phyloP scores from a whole-genome alignment of 495 filamentous ascomycete species.

The Evansstolkia leycettana region DNA sequence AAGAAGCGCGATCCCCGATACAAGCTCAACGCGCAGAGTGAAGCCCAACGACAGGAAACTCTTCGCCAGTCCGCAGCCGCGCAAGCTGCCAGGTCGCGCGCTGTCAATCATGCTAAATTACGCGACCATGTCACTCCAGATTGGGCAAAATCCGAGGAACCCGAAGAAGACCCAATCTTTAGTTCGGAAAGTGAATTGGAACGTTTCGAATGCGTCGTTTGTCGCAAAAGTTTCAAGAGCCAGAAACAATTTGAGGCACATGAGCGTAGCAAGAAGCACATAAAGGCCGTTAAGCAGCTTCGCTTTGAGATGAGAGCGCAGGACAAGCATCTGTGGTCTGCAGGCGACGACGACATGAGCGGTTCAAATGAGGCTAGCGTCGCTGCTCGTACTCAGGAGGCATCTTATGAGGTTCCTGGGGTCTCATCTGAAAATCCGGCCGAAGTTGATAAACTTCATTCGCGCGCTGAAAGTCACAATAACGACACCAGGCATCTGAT shows the following conservation, averaged over 20 bases:
- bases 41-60: constrained; percentile 66
- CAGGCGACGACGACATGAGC: constrained; percentile 1
- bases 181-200: constrained; percentile 40
- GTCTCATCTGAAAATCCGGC: too few species aligned
- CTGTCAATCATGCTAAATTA: constrained; percentile 65
- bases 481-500: too few species aligned
- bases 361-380: background rate
- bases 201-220: constrained; percentile 80
- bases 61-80: constrained; percentile 68
- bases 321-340: constrained; percentile 35
- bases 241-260: constrained; percentile 87
- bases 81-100: constrained; percentile 74
- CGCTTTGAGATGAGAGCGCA: constrained; percentile 74
- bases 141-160: constrained; percentile 55
- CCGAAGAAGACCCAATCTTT: constrained; percentile 46
- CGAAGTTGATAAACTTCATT: too few species aligned
- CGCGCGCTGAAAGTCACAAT: too few species aligned
- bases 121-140: constrained; percentile 55
- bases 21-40: constrained; percentile 52
- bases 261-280: constrained; percentile 91
- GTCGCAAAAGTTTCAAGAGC: constrained; percentile 86
- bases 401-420: too few species aligned
- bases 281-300: constrained; percentile 70
- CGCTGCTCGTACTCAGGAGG: too few species aligned
- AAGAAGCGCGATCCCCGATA: constrained; percentile 86